phyloP scores from a whole-genome alignment of 1,284 basidiomycete genomes.

The Tilletia walkeri region DNA sequence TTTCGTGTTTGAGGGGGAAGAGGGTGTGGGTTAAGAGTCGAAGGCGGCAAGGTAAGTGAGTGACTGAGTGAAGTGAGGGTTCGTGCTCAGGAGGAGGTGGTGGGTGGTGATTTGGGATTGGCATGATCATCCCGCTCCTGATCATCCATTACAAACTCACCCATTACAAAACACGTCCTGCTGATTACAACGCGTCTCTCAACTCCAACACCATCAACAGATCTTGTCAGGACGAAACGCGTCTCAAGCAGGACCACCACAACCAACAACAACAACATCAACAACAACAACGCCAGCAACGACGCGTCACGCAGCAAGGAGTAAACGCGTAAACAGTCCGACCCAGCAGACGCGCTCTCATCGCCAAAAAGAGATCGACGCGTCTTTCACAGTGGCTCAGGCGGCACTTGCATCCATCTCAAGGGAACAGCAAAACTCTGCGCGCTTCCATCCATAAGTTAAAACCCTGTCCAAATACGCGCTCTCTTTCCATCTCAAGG shows the following conservation, averaged over 20 bases:
- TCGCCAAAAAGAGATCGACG: too few species aligned
- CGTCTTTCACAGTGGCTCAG: too few species aligned
- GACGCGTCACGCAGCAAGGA: too few species aligned
- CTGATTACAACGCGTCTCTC: slow-evolving; percentile 9
- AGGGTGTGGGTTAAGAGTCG: not conserved
- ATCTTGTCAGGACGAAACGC: not conserved
- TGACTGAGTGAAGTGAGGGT: not conserved
- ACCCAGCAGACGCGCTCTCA: too few species aligned
- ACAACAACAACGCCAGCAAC: not conserved
- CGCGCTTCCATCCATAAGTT: too few species aligned
- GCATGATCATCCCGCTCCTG: too few species aligned
- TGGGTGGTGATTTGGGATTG: not conserved
- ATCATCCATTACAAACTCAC: too few species aligned
- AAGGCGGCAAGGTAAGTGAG: not conserved
- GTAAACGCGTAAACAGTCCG: too few species aligned
- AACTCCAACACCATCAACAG: not conserved
- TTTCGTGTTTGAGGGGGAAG: not conserved
- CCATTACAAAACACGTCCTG: too few species aligned
- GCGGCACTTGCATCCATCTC: too few species aligned
- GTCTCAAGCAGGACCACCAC: not conserved
- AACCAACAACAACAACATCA: not conserved
- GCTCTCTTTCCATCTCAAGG: not conserved
- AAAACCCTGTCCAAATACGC: too few species aligned
- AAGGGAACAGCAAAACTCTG: too few species aligned
- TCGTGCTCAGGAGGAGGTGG: not conserved